These are phyloP conservation scores for Fusarium keratoplasticum DNA, from an alignment of 2,329 filamentous ascomycete species.

Conservation along the genomic window DNA sequence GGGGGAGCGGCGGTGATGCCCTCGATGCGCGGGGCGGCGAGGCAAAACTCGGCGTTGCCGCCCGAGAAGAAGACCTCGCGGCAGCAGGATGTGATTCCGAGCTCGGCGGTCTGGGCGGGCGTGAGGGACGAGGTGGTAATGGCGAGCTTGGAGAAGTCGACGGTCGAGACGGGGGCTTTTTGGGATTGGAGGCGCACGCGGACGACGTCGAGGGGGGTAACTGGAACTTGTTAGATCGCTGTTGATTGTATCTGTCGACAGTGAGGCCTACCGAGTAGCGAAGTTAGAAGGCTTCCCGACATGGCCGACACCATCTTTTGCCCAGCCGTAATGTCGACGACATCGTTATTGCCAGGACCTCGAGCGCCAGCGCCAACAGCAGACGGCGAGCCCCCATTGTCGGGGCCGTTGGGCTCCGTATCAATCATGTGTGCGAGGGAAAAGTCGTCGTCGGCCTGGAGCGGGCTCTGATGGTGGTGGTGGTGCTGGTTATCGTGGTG, in stretches of 20 bases:
- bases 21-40: slow-evolving; percentile 73
- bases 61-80: slow-evolving; percentile 97
- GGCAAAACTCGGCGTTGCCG: slow-evolving; percentile 83
- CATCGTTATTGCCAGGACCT: slow-evolving; percentile 46
- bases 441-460: slow-evolving; percentile 45
- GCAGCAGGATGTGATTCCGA: slow-evolving; percentile 95
- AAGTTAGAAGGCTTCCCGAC: slow-evolving; percentile 89
- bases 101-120: slow-evolving; percentile 79
- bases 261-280: slow-evolving; percentile 77
- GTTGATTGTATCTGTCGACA: background rate
- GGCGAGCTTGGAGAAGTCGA: slow-evolving; percentile 67
- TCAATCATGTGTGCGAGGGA: slow-evolving; percentile 46
- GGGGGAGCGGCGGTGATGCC: slow-evolving; percentile 58
- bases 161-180: slow-evolving; percentile 59
- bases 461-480: slow-evolving; percentile 33
- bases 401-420: slow-evolving; percentile 23
- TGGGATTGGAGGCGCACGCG: slow-evolving; percentile 95
- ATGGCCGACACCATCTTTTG: slow-evolving; percentile 98
- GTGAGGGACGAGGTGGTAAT: slow-evolving; percentile 69
- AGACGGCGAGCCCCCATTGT: slow-evolving; percentile 18
- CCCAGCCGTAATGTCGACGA: slow-evolving; percentile 77
- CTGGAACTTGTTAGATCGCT: slow-evolving; percentile 56
- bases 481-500: slow-evolving; percentile 16
- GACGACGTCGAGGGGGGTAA: slow-evolving; percentile 96
- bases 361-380: slow-evolving; percentile 13